Base-by-base conservation (phyloP, 2,329 filamentous ascomycete genomes). In the Fusarium tanahbumbuense region DNA sequence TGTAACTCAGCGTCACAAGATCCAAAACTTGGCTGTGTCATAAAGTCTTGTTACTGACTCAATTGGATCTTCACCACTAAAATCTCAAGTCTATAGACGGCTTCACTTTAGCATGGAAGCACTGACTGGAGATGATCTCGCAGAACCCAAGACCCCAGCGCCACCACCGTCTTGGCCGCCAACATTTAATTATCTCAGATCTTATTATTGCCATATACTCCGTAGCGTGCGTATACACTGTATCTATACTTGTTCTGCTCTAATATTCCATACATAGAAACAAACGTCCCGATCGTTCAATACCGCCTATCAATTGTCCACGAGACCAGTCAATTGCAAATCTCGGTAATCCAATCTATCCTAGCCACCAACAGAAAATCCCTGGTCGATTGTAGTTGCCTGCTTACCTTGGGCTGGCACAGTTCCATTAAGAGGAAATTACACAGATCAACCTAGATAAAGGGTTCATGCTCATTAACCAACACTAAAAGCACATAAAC, bases 191-290 rank as follows among this genome's bases (percentile, higher is more conserved):
- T 52, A 52, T 52, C 13, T 27, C 32, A 41, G 32, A 52, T 41
- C 48, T 52, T 40, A 27, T 41, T 52, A 52, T 27, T 27, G 40
- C 16, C 32, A 25, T 40, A 23, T 52, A 52, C 22, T 44, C 34
- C 34, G 34, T 16, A 44, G 16, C 48, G 20, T 40, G 48, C 9
- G 48, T 27, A 30, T 30, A 7, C 15, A 49, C 34, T 18, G 18
- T 37, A 37, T 37, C 34, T 37, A 37, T 37, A 37, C 34, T n/a
- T 50, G 30, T 15, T 25, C 22, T 50, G 32, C 6, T 50, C 28
- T 27, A 52, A 56, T 25, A 34, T 47, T 25, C 68, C 68, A 71
- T 67, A 72, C 56, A 71, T 72, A 71, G 68, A 72, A 72, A 69
- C 68, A 72, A 52, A 52, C 18, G 22, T 22, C 16, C 22, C 37